Evolutionary conservation across 1,284 basidiomycete genomes (phyloP).

Genomic region (Rhodotorula sp.): DNA sequence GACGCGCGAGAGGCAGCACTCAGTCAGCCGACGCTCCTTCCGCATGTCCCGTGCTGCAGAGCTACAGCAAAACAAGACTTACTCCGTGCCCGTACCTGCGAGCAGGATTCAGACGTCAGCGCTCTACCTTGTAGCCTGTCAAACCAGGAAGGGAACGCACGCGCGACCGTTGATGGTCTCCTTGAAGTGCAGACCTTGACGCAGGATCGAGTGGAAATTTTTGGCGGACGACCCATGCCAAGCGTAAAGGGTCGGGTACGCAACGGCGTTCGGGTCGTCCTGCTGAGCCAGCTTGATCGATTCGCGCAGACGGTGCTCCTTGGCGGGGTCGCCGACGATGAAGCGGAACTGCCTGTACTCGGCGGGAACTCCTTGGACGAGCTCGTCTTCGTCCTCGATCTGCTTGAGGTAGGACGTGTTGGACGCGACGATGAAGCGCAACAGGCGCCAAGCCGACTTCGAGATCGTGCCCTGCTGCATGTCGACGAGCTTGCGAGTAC

Average conservation of each 20-base stretch:
- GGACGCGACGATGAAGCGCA: slow-evolving; percentile 41
- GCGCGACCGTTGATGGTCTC: slow-evolving; percentile 30
- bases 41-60: too few relatives aligned
- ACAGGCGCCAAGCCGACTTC: slow-evolving; percentile 37
- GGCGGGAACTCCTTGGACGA: slow-evolving; percentile 35
- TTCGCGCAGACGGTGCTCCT: slow-evolving; percentile 35
- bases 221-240: slow-evolving; percentile 23
- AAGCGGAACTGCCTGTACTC: slow-evolving; percentile 39
- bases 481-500: slow-evolving; percentile 36
- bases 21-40: too few relatives aligned
- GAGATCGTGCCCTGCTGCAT: slow-evolving; percentile 27
- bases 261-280: slow-evolving; percentile 19
- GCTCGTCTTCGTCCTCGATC: slow-evolving; percentile 41
- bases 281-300: slow-evolving; percentile 26
- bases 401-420: slow-evolving; percentile 41
- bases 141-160: background rate
- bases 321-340: slow-evolving; percentile 38
- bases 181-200: slow-evolving; percentile 41
- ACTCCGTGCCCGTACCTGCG: slow-evolving; percentile 22
- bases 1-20: background rate
- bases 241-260: slow-evolving; percentile 36
- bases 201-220: slow-evolving; percentile 37
- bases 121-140: too few relatives aligned
- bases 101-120: too few relatives aligned
- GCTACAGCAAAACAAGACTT: background rate